Evolutionary conservation across 2,329 filamentous ascomycete genomes (phyloP).

Genomic region (Helicocarpus griseus): DNA sequence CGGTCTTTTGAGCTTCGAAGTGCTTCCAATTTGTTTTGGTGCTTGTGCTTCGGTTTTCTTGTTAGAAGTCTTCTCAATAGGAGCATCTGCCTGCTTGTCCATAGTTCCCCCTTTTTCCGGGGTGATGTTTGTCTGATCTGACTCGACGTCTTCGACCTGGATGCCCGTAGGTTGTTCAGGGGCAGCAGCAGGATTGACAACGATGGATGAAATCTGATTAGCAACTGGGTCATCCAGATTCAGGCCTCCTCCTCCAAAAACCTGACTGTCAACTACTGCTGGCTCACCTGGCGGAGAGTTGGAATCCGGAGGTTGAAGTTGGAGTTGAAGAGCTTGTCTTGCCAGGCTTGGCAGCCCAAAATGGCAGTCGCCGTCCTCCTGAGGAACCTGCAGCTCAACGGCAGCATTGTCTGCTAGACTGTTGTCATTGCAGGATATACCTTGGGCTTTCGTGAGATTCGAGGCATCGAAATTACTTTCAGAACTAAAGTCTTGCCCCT

Average conservation of each 20-base stretch:
- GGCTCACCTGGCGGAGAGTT: not conserved
- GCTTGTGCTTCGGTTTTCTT: not conserved
- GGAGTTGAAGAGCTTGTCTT: slow-evolving; percentile 7
- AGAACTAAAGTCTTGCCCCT: not conserved
- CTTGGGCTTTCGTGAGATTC: not conserved
- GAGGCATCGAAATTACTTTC: not conserved
- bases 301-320: not conserved
- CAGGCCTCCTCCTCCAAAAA: not conserved
- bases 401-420: not conserved
- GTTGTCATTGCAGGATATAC: not conserved
- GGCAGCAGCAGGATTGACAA: not conserved
- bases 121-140: not conserved
- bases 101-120: not conserved
- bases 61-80: not conserved
- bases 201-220: not conserved
- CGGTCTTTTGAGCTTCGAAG: slow-evolving; percentile 12
- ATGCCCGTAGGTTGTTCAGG: not conserved
- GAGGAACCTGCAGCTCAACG: slow-evolving; percentile 2
- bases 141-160: not conserved
- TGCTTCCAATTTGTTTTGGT: not conserved
- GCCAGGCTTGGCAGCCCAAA: slow-evolving; percentile 6
- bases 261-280: not conserved
- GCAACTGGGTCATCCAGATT: not conserved
- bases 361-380: not conserved
- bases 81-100: not conserved